Percentiles rank a stretch among this genome's conserved stretches.
Evolutionary conservation across 1,139 yeast species (phyloP).

Genomic region (Geotrichum carabidarum): DNA sequence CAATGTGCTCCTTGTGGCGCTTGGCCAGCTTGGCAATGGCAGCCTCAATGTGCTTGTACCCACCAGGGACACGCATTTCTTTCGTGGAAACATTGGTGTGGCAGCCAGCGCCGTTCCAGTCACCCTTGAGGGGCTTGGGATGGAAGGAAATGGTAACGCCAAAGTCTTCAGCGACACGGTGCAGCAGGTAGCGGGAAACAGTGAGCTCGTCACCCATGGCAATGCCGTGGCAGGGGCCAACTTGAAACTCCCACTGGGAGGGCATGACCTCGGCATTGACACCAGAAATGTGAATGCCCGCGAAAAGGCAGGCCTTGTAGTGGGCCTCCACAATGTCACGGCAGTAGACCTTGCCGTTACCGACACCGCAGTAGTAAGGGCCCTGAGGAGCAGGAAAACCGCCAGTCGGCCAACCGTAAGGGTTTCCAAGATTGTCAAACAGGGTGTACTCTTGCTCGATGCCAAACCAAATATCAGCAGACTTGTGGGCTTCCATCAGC

Average conservation of each 20-base stretch:
- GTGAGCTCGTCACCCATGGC: constrained; percentile 96
- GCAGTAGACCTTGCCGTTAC: constrained; percentile 96
- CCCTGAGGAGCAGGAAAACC: constrained; percentile 99
- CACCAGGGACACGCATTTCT: constrained; percentile 89
- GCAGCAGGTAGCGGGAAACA: constrained; percentile 88
- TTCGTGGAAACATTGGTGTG: constrained; percentile 96
- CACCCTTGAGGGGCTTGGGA: constrained; percentile 98
- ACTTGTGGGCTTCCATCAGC: constrained; percentile 87
- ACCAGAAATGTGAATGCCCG: constrained; percentile 89
- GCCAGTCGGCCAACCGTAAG: constrained; percentile 98
- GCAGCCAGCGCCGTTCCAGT: constrained; percentile 99
- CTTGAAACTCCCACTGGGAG: constrained; percentile 99
- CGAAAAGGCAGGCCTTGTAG: constrained; percentile 93
- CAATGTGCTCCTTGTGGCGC: constrained; percentile 96
- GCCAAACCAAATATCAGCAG: constrained; percentile 92
- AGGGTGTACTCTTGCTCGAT: constrained; percentile 97
- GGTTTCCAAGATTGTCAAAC: constrained; percentile 83
- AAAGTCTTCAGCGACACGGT: constrained; percentile 96
- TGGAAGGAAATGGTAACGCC: constrained; percentile 98
- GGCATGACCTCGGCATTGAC: constrained; percentile 99
- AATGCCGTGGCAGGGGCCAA: constrained; percentile 95
- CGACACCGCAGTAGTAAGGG: constrained; percentile 99
- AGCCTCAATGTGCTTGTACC: constrained; percentile 86
- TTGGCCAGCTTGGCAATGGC: constrained; percentile 91
- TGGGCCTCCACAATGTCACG: constrained; percentile 98